Base-by-base conservation (phyloP, 768 basidiomycete species). In the Sarcomyxa edulis region DNA sequence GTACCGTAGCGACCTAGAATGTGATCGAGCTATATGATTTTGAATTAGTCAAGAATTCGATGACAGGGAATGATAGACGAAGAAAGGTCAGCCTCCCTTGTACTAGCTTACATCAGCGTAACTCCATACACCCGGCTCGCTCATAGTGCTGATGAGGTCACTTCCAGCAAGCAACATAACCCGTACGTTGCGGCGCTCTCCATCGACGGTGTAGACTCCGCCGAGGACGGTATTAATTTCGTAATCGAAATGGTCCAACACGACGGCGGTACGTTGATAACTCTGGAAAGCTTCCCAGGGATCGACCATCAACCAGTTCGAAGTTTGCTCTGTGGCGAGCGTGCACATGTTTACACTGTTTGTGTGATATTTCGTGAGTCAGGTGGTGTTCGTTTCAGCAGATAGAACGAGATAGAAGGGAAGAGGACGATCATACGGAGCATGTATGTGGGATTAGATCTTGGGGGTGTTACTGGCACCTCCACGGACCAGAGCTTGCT, bases 111-210 rank as follows among this genome's bases (percentile, higher is more conserved):
- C 93, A 73, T 99, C 96, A 43, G 78, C 72, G 52, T 93, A 83
- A 39, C 84, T 80, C 96, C 96, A 99, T 25, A 99, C 95, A 12
- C 96, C 95, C 19, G 96, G 96, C 65, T 97, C 93, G 48, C 88
- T 89, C 84, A 99, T 97, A 19, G 93, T 96, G 52, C 89, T 81
- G 60, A 98, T 98, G 51, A 99, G 71, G 64, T 99, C 96, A 8
- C 89, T 93, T n/a, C 96, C 96, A 4, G 96, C 96, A 38, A 99
- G 77, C 28, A 99, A 77, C 84, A 98, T 89, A 48, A 97, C 73
- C 46, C 82, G 82, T 47, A 88, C 82, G 54, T 74, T 66, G 45
- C 83, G 76, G 50, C 74, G 76, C 66, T 89, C 76, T 36, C 86
- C 84, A 55, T 84, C 82, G 48, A 76, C 72, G 3, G 80, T 80